Percentiles rank a stretch among this genome's conserved stretches.
Conservation (phyloP, 169 alveolate species). For the Miamiensis avidus region DNA sequence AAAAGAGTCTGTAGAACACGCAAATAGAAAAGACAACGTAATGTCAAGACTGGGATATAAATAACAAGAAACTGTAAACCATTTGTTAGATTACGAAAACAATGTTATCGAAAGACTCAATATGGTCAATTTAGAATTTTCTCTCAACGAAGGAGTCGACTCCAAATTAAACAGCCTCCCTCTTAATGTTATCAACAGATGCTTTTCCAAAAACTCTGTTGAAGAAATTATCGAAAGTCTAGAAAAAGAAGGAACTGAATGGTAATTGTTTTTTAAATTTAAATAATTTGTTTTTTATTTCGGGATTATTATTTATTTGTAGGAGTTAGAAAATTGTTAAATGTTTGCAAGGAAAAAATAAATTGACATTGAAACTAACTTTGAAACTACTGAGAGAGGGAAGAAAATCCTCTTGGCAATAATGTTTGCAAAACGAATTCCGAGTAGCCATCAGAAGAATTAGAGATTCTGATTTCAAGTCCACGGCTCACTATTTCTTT, state of each 20-base stretch:
- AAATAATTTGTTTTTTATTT: too few relatives aligned
- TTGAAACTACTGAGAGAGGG: slow-evolving; percentile 43
- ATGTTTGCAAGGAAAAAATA: slow-evolving; percentile 30
- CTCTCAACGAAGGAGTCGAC: neutral
- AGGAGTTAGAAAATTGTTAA: too few relatives aligned
- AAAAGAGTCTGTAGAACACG: slow-evolving; percentile 1
- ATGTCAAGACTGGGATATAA: neutral
- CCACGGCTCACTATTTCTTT: slow-evolving; percentile 1
- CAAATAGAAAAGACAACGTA: slow-evolving; percentile 1
- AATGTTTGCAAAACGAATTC: slow-evolving; percentile 38
- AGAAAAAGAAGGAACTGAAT: slow-evolving; percentile 34
- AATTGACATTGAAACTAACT: slow-evolving; percentile 44
- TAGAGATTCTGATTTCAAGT: slow-evolving; percentile 33
- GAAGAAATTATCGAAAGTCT: slow-evolving; percentile 46
- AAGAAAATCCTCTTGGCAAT: slow-evolving; percentile 23
- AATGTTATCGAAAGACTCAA: neutral
- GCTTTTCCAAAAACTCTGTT: slow-evolving; percentile 34
- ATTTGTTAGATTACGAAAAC: slow-evolving; percentile 12
- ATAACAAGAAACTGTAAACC: neutral
- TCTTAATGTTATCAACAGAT: slow-evolving; percentile 31
- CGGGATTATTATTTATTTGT: too few relatives aligned
- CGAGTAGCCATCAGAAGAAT: slow-evolving; percentile 44
- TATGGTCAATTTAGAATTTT: slow-evolving; percentile 4
- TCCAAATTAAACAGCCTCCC: neutral
- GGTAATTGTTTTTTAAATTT: too few relatives aligned